phyloP scores from a whole-genome alignment of 441 rosid species.

The Gossypium trilobum region DNA sequence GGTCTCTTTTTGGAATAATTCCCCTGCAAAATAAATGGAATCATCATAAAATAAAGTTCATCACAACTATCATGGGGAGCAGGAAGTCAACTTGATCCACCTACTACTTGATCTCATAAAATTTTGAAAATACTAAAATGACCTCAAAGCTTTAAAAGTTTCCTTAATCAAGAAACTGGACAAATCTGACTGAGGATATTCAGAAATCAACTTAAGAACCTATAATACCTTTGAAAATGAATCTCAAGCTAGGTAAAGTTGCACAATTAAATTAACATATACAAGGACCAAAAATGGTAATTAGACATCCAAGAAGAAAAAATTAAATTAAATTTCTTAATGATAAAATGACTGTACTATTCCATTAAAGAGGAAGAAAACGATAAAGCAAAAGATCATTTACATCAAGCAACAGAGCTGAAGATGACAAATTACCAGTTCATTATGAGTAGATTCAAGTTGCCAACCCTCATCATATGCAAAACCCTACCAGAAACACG shows the following conservation, averaged over 20 bases:
- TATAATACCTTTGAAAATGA: not conserved
- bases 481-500: constrained; percentile 55
- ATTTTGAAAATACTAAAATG: not conserved
- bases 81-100: not conserved
- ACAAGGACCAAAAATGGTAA: not conserved
- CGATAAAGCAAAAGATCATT: not conserved
- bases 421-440: constrained; percentile 48
- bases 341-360: not conserved
- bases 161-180: not conserved
- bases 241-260: not conserved
- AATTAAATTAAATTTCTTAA: not conserved
- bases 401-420: not conserved
- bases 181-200: not conserved
- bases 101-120: not conserved
- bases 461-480: constrained; percentile 81
- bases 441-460: constrained; percentile 52
- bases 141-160: constrained; percentile 2
- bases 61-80: not conserved
- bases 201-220: not conserved
- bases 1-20: constrained; percentile 62
- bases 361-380: not conserved
- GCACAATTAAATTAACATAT: not conserved
- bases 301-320: not conserved
- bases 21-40: constrained; percentile 43
- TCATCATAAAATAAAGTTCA: not conserved